Base-by-base conservation (phyloP, 2,329 filamentous ascomycete genomes). In the Penicillium sp. region DNA sequence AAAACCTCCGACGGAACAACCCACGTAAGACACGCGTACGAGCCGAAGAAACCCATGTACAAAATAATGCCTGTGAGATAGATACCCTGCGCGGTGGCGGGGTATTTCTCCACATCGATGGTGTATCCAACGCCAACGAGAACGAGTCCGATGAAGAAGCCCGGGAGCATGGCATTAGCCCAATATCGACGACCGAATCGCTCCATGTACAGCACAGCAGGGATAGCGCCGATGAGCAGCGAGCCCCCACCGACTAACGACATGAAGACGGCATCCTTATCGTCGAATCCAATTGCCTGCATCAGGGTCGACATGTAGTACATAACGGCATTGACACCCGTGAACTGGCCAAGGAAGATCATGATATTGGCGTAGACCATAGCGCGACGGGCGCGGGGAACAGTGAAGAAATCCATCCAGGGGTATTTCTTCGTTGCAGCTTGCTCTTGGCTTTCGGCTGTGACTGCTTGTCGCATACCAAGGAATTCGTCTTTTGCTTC, bases 351-450 rank as follows among this genome's bases (percentile, higher is more conserved):
- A 0, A 88, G 76, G 55, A 88, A 79, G 52, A 88, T 84, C 85
- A 88, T 88, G 38, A 85, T 81, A 64, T 87, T 88, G 64, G 85
- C 85, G 64, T 88, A 88, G 55, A 88, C 70, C 41, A 88, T 76
- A 1, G 86, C 84, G 9, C 86, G 79, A 21, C 86, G 82, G n/a
- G 83, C 83, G 32, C 88, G 83, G 6, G 85, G 84, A 39, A 85
- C 82, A 16, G 86, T 89, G 74, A 90, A 83, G 74, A 90, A 88
- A 67, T 90, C 87, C 76, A 89, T 78, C 86, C 87, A 90, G 0
- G 86, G 82, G 72, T 83, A 88, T 27, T 79, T 80, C 53, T 79
- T 79, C 61, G 82, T 82, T 48, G 76, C 74, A 7, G 77, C 74
- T 55, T 81, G 77, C 8, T 82, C 77, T 4, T 79, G 72, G 24